Conservation (phyloP, 768 basidiomycete species). For the Tremella fuciformis region DNA sequence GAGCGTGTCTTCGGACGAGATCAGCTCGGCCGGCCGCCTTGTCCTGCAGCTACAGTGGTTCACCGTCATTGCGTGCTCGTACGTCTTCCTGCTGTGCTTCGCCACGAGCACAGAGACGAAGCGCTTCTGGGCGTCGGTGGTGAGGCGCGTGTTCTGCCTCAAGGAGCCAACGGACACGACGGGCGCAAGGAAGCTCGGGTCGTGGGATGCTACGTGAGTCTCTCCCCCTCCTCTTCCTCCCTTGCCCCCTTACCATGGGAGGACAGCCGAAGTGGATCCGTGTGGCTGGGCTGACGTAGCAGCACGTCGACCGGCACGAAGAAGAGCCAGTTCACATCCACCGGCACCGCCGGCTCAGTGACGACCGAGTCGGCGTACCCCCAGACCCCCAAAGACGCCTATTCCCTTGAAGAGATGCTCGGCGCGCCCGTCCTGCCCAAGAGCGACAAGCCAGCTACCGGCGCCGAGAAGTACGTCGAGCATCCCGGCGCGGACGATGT, state of each 20-base stretch:
- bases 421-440: neutral
- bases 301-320: neutral
- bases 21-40: constrained; percentile 13
- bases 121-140: constrained; percentile 33
- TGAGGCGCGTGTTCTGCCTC: constrained; percentile 24
- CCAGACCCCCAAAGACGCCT: constrained; percentile 1
- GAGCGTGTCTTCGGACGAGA: constrained; percentile 16
- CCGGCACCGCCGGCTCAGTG: neutral
- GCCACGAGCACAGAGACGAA: constrained; percentile 45
- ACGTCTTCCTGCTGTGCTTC: constrained; percentile 49
- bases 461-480: neutral
- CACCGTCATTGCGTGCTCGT: constrained; percentile 44
- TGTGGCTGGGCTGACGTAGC: neutral
- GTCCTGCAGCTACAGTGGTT: constrained; percentile 38
- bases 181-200: constrained; percentile 1
- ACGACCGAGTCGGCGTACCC: constrained; percentile 1
- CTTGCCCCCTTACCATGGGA: too few species aligned
- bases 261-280: neutral
- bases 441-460: neutral
- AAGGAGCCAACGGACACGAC: neutral
- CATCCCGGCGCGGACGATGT: neutral
- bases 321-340: constrained; percentile 4
- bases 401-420: constrained; percentile 4
- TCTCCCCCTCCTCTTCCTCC: too few species aligned
- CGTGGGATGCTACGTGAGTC: constrained; percentile 4